Base-by-base conservation (phyloP, 352 stramenopile species). In the Phytopythium sindhum region DNA sequence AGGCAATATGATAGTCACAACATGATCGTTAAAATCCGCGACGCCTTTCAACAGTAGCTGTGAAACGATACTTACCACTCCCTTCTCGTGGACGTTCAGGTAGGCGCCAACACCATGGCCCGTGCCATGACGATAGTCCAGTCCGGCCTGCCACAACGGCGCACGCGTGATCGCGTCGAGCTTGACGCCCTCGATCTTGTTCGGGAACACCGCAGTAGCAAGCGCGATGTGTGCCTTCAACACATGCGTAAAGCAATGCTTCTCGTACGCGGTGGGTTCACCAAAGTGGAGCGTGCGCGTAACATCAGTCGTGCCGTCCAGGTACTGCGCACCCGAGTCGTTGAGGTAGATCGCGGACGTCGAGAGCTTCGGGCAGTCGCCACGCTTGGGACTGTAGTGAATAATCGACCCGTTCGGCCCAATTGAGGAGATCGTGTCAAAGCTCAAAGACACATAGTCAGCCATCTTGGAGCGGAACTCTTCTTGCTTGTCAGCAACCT, bases 261-360 rank as follows among this genome's bases (percentile, higher is more conserved):
- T 97, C 71, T 99, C 97, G 62, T 98, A 89, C 23, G 84, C 75
- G 19, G 90, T 96, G 11, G 96, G 90, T 19, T 85, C 64, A 28
- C 96, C 97, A 80, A 99, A 99, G 74, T 99, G 96, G 71, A 99
- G 90, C 21, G 98, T 99, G 54, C 98, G 87, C 7, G 98, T 99
- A 21, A 99, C 97, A 78, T 99, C 98, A 0, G 98, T 99, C 35
- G 98, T 99, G 29, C 98, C 98, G 68, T 99, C 97, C 37, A 90
- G 70, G 70, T 99, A 99, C 78, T 99, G 98, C 35, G 93, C 98
- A 23, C 98, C 98, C 21, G 96, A 99, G 86, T 99, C 98, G 66
- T 99, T 97, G 65, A 99, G 69, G 68, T 99, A 98, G 68, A 98
- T 95, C n/a, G 82, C 90, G 69, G 93, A 89, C 53, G 90, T 87